Evolutionary conservation across 2,329 filamentous ascomycete species (phyloP).

Genomic region (Akanthomyces lecanii): DNA sequence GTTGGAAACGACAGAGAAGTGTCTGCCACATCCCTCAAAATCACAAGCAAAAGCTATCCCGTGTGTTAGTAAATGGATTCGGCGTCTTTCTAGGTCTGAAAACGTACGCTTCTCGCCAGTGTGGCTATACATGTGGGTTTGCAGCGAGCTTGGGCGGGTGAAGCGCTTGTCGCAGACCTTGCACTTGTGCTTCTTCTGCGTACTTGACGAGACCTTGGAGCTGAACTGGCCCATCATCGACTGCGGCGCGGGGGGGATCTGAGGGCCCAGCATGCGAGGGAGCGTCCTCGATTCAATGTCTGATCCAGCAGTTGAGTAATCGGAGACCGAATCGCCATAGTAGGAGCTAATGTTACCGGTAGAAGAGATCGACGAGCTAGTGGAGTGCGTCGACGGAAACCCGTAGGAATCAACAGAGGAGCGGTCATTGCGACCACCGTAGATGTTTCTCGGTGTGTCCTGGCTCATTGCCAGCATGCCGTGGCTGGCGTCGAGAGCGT

Average conservation of each 20-base stretch:
- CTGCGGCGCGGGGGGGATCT: constrained; percentile 76
- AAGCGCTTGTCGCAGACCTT: constrained; percentile 98
- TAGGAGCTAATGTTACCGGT: constrained; percentile 76
- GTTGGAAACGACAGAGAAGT: constrained; percentile 97
- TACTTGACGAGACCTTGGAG: constrained; percentile 91
- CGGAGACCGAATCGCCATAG: constrained; percentile 83
- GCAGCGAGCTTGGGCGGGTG: constrained; percentile 86
- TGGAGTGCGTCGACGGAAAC: constrained; percentile 80
- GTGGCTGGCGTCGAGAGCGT: constrained; percentile 87
- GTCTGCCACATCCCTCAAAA: constrained; percentile 88
- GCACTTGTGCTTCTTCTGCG: constrained; percentile 99
- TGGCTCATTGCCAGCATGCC: constrained; percentile 96
- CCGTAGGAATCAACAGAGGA: constrained; percentile 83
- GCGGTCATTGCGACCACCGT: constrained; percentile 64
- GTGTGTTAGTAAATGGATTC: constrained; percentile 8
- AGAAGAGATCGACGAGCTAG: constrained; percentile 86
- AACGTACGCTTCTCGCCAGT: constrained; percentile 95
- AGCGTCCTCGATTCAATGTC: constrained; percentile 86
- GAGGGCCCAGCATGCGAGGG: constrained; percentile 60
- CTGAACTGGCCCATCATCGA: constrained; percentile 99
- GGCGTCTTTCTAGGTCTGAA: no score
- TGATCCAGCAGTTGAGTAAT: constrained; percentile 86
- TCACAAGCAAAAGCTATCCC: constrained; percentile 82
- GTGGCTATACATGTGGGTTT: constrained; percentile 98
- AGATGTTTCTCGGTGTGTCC: constrained; percentile 87